Conservation (phyloP, 192 early-diverging fungal species). For the Backusella tarrabulga region DNA sequence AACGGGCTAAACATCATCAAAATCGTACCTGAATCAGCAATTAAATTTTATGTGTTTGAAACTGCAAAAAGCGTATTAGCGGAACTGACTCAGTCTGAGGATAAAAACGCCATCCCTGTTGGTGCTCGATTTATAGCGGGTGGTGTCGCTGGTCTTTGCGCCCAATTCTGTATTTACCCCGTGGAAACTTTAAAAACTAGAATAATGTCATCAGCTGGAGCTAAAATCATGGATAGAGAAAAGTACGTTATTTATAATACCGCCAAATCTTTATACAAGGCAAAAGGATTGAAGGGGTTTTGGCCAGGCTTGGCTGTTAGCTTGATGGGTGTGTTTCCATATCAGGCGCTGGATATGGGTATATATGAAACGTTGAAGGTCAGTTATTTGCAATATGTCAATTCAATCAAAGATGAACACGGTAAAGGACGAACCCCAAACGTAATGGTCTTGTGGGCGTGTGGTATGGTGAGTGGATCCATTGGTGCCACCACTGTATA, state of each 20-base stretch:
- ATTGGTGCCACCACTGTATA: constrained; percentile 70
- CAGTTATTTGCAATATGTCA: constrained; percentile 48
- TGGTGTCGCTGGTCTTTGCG: constrained; percentile 67
- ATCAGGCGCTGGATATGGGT: constrained; percentile 69
- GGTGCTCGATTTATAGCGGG: constrained; percentile 65
- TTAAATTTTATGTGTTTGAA: constrained; percentile 80
- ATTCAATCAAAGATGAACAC: constrained; percentile 30
- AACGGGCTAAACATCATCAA: constrained; percentile 79
- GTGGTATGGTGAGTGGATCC: constrained; percentile 66
- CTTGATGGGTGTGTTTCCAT: constrained; percentile 75
- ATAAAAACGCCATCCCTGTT: constrained; percentile 44
- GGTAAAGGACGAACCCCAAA: constrained; percentile 38
- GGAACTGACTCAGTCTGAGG: constrained; percentile 34
- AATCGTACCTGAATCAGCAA: constrained; percentile 72
- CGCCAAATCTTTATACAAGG: constrained; percentile 57
- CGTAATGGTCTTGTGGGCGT: constrained; percentile 54
- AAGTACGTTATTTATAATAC: constrained; percentile 45
- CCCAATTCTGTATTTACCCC: constrained; percentile 75
- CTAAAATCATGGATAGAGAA: not conserved
- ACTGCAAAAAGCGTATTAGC: constrained; percentile 50
- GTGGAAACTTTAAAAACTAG: constrained; percentile 76
- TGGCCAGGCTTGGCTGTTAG: constrained; percentile 46
- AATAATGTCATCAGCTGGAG: constrained; percentile 63
- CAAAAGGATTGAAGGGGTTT: constrained; percentile 61
- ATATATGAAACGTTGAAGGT: constrained; percentile 74